Conservation (phyloP, 768 basidiomycete species). For the Boletus edulis region DNA sequence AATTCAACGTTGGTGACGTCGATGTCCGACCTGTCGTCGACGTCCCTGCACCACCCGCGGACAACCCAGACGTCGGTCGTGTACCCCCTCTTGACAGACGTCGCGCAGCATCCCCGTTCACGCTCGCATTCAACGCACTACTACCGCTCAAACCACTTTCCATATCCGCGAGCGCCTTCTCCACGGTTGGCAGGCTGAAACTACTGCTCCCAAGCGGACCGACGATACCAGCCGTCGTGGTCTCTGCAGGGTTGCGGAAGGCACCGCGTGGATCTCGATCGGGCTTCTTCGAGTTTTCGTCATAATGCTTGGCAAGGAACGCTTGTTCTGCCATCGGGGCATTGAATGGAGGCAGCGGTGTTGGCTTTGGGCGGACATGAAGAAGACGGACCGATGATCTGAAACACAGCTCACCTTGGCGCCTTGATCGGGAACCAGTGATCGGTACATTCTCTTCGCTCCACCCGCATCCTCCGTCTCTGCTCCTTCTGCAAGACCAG, state of each 20-base stretch:
- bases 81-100: conserved; percentile 31
- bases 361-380: conserved; percentile 41
- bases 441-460: conserved; percentile 64
- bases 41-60: conserved; percentile 35
- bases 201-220: conserved; percentile 89
- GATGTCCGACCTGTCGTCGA: conserved; percentile 35
- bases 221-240: conserved; percentile 69
- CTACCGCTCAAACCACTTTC: conserved; percentile 51
- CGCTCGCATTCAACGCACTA: conserved; percentile 33
- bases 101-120: conserved; percentile 34
- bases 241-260: conserved; percentile 76
- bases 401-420: conserved; percentile 50
- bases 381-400: background rate
- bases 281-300: conserved; percentile 86
- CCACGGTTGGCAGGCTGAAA: conserved; percentile 83
- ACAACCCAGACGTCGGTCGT: conserved; percentile 36
- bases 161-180: conserved; percentile 86
- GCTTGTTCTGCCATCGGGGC: conserved; percentile 84
- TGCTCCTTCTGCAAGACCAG: conserved; percentile 54
- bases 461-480: conserved; percentile 43
- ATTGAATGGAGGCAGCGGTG: conserved; percentile 72
- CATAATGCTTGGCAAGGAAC: conserved; percentile 89
- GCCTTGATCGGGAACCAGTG: conserved; percentile 74
- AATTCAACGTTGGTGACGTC: conserved; percentile 36
- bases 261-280: conserved; percentile 87